Evolutionary conservation across 2,329 filamentous ascomycete genomes (phyloP), one percentile per base, ranked within the genome.

Genomic region (Aspergillus sp.): DNA sequence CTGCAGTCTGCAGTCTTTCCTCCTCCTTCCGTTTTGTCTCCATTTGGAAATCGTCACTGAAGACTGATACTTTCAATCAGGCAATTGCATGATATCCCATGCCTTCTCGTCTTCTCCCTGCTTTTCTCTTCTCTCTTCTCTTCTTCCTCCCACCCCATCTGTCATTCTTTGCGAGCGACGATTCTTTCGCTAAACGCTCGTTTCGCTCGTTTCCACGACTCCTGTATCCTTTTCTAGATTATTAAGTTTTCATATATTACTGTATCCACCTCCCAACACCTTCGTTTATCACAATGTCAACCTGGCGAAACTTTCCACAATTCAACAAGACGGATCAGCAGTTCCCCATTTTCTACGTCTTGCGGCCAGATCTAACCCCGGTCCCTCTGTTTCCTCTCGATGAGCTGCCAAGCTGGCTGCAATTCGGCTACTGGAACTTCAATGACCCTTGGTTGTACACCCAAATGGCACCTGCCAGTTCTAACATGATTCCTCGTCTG

Each of bases 341-440:
- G 19, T 54, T 52, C 13, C 68, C 69, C 4, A 50, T 57, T 10
- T 72, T 66, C 52, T 73, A 65, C 44, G 50, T 73, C 34, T 52
- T 62, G 31, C 63, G 71, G 2, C 58, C 61, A 2, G 64, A 65
- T 32, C 58, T 62, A 6, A 45, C 49, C 6, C 45, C 62, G 10
- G 59, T 67, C 8, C 70, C 71, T 6, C 53, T 74, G 27, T 62
- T 74, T 19, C 60, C 71, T 1, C 41, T 69, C 6, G 71, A 73
- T 42, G 70, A 74, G 53, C 52, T 74, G 4, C 70, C 70, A 3
- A 36, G 47, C 1, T 66, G 64, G 59, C 37, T 67, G 7, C 52
- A 59, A 11, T 28, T 69, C n/a, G 55, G 57, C 19, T 45, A 54
- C 39, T 54, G 50, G 44, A 46, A 57, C 11, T 56, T 53, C 37